Conservation (phyloP, 73 alveolate species). For the Paraurostyla sp. region DNA sequence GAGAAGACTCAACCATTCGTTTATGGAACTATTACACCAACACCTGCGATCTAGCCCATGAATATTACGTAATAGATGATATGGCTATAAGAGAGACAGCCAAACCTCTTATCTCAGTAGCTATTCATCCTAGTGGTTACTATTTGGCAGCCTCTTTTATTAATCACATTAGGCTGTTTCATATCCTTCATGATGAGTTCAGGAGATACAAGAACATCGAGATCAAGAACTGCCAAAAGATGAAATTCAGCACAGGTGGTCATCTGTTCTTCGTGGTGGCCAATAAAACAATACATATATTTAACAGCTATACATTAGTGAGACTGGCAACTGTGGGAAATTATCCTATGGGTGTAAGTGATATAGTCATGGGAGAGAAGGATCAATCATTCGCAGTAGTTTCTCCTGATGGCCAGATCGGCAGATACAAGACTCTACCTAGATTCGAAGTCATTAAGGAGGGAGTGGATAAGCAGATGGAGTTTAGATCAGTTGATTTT, state of each 20-base stretch:
- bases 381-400: constrained; percentile 63
- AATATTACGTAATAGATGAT: constrained; percentile 75
- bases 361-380: constrained; percentile 61
- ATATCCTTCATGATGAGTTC: constrained; percentile 94
- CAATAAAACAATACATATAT: constrained; percentile 86
- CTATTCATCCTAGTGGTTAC: constrained; percentile 99
- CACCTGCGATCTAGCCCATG: constrained; percentile 88
- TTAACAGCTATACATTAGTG: constrained; percentile 94
- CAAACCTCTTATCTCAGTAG: constrained; percentile 91
- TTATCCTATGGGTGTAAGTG: constrained; percentile 55
- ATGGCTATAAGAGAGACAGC: constrained; percentile 90
- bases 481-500: constrained; percentile 7
- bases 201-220: constrained; percentile 90
- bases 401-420: constrained; percentile 62
- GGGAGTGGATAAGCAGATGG: constrained; percentile 2
- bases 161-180: constrained; percentile 97
- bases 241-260: constrained; percentile 96
- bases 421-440: constrained; percentile 47
- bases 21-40: constrained; percentile 97
- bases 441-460: constrained; percentile 47
- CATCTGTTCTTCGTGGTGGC: constrained; percentile 94
- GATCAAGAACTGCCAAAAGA: constrained; percentile 82
- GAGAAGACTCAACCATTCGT: constrained; percentile 95
- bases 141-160: constrained; percentile 97
- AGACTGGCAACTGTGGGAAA: constrained; percentile 62